phyloP scores from a whole-genome alignment of 192 early-diverging fungal genomes.

The Coemansia javaensis region DNA sequence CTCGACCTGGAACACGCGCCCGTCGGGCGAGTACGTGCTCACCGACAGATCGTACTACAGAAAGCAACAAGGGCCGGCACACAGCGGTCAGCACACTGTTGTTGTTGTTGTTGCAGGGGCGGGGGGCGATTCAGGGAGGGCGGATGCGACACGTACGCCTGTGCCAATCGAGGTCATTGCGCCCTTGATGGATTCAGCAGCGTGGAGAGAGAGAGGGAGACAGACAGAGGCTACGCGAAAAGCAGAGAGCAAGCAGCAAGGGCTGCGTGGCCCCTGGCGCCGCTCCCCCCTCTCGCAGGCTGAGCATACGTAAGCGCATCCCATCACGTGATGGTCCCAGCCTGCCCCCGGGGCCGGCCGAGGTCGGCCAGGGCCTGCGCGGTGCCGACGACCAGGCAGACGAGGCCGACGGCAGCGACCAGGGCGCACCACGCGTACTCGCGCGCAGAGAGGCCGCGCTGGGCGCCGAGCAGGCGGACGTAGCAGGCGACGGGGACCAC shows the following conservation, averaged over 20 bases:
- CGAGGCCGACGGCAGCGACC: slow-evolving; percentile 26
- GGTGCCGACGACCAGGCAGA: slow-evolving; percentile 42
- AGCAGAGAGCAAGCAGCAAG: background rate
- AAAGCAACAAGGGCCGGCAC: background rate
- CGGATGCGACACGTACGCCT: slow-evolving; percentile 60
- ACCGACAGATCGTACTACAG: slow-evolving; percentile 92
- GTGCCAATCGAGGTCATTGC: slow-evolving; percentile 88
- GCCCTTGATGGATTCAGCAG: background rate
- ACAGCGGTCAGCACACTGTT: too few species aligned
- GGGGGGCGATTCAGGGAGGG: too few species aligned
- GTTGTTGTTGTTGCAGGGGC: too few species aligned
- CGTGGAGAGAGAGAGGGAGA: background rate
- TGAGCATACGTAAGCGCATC: background rate
- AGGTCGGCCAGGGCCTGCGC: slow-evolving; percentile 26
- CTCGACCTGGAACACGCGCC: slow-evolving; percentile 98
- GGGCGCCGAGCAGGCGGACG: slow-evolving; percentile 51
- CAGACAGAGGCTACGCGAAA: background rate
- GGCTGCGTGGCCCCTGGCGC: too few species aligned
- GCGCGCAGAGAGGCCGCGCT: slow-evolving; percentile 11
- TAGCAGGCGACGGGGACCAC: slow-evolving; percentile 77
- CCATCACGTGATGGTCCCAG: too few species aligned
- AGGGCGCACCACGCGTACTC: slow-evolving; percentile 44
- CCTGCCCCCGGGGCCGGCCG: background rate
- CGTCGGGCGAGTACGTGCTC: slow-evolving; percentile 98
- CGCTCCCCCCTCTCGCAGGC: too few species aligned